Evolutionary conservation across 495 filamentous ascomycete species (phyloP).

Genomic region (Halenospora varia): DNA sequence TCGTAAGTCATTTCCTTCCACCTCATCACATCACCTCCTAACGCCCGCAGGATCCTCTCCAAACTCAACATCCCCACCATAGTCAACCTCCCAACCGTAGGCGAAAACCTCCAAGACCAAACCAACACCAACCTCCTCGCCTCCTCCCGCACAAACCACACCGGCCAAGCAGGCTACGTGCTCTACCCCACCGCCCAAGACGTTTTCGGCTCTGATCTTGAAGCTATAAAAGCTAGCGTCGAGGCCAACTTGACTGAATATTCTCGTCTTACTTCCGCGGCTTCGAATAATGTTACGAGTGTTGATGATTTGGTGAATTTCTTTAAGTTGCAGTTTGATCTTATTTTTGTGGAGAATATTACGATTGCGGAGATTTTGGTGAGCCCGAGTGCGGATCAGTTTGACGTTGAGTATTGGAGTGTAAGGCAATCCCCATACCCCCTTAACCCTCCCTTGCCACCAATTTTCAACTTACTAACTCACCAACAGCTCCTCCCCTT

Average conservation of each 20-base stretch:
- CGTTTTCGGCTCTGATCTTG: not conserved
- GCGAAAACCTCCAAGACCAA: slow-evolving; percentile 51
- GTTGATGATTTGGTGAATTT: not conserved
- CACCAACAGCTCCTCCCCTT: not conserved
- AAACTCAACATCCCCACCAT: slow-evolving; percentile 36
- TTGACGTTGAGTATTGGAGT: not conserved
- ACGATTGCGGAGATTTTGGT: not conserved
- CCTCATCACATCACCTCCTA: too few species aligned
- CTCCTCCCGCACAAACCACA: not conserved
- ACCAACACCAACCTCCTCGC: slow-evolving; percentile 22
- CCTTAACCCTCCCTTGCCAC: too few species aligned
- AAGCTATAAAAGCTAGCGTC: too few species aligned
- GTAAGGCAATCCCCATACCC: too few species aligned
- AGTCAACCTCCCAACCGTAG: slow-evolving; percentile 41
- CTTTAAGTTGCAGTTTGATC: not conserved
- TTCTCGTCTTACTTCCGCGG: not conserved
- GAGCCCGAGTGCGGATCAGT: not conserved
- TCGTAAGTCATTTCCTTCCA: too few species aligned
- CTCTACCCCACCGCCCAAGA: not conserved
- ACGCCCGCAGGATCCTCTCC: slow-evolving; percentile 32
- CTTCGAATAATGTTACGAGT: not conserved
- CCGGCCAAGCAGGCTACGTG: not conserved
- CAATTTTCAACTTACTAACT: too few species aligned
- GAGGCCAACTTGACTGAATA: too few species aligned
- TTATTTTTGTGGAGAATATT: not conserved